These are phyloP conservation scores for Castanopsis chinensis DNA, from an alignment of 306 rosid genomes.

Conservation along the genomic window DNA sequence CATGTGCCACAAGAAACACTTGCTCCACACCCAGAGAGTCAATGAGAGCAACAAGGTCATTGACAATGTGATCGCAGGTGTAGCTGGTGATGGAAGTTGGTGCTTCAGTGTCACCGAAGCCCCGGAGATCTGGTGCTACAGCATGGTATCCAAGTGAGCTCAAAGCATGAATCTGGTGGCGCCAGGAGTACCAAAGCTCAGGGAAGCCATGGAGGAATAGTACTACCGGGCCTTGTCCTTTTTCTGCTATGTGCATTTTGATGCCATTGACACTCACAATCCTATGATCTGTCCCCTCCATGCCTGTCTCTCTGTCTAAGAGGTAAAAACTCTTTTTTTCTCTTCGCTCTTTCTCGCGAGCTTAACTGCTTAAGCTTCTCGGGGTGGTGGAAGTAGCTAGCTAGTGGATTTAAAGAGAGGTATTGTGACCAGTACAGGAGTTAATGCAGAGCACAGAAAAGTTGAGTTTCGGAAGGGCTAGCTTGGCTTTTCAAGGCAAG, in stretches of 20 bases:
- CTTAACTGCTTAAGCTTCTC: neutral
- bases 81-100: constrained; percentile 5
- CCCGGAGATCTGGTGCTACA: constrained; percentile 37
- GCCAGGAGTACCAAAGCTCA: constrained; percentile 38
- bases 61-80: constrained; percentile 17
- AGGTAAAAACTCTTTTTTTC: neutral
- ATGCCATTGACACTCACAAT: constrained; percentile 32
- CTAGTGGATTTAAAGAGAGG: neutral
- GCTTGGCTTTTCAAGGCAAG: neutral
- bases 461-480: neutral
- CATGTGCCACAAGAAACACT: constrained; percentile 37
- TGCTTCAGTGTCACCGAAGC: constrained; percentile 36
- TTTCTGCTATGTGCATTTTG: constrained; percentile 36
- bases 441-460: neutral
- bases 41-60: constrained; percentile 23
- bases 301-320: neutral
- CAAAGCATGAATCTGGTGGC: constrained; percentile 29
- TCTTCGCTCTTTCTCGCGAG: neutral
- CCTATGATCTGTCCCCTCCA: constrained; percentile 25
- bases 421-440: neutral
- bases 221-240: constrained; percentile 32
- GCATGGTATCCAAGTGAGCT: constrained; percentile 26
- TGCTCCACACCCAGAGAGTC: constrained; percentile 14
- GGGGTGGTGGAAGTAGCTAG: neutral
- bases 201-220: constrained; percentile 44